Conservation (phyloP, 2,329 filamentous ascomycete genomes). For the Paecilomyces formosus region DNA sequence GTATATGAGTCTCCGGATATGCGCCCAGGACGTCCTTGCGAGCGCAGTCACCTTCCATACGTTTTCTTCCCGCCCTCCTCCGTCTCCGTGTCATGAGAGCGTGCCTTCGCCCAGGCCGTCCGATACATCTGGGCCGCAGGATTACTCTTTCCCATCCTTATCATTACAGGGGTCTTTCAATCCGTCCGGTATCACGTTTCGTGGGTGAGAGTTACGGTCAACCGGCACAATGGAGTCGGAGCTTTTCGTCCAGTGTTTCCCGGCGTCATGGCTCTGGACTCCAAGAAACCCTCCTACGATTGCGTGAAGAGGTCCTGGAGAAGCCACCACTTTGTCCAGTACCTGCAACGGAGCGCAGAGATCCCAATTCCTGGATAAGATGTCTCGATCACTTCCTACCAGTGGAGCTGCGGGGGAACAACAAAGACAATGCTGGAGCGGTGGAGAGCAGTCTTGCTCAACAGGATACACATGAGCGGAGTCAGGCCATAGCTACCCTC, state of each 20-base stretch:
- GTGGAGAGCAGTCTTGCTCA: slow-evolving; percentile 1
- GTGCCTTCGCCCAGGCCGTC: slow-evolving; percentile 29
- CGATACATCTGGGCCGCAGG: slow-evolving; percentile 25
- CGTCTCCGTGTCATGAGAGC: slow-evolving; percentile 35
- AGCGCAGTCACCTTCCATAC: slow-evolving; percentile 21
- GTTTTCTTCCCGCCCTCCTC: slow-evolving; percentile 16
- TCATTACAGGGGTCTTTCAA: slow-evolving; percentile 1
- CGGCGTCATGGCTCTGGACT: slow-evolving; percentile 10
- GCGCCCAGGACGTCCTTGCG: slow-evolving; percentile 14
- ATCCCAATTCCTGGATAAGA: slow-evolving; percentile 25
- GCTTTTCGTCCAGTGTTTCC: slow-evolving; percentile 10
- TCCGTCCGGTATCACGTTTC: not conserved
- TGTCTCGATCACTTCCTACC: slow-evolving; percentile 28
- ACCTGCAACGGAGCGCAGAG: slow-evolving; percentile 11
- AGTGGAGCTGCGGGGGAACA: slow-evolving; percentile 12
- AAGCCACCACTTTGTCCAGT: slow-evolving; percentile 11
- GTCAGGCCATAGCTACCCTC: slow-evolving; percentile 22
- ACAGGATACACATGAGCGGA: slow-evolving; percentile 13
- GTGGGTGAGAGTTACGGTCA: slow-evolving; percentile 1
- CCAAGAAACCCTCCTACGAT: slow-evolving; percentile 2
- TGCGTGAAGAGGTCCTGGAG: slow-evolving; percentile 9
- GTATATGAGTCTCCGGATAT: slow-evolving; percentile 18
- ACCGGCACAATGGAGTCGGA: slow-evolving; percentile 15
- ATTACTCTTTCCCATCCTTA: slow-evolving; percentile 9
- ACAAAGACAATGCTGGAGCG: slow-evolving; percentile 2